Evolutionary conservation across 2,329 filamentous ascomycete genomes (phyloP), one percentile per base, ranked within the genome.

Genomic region (Neocucurbitaria cava): DNA sequence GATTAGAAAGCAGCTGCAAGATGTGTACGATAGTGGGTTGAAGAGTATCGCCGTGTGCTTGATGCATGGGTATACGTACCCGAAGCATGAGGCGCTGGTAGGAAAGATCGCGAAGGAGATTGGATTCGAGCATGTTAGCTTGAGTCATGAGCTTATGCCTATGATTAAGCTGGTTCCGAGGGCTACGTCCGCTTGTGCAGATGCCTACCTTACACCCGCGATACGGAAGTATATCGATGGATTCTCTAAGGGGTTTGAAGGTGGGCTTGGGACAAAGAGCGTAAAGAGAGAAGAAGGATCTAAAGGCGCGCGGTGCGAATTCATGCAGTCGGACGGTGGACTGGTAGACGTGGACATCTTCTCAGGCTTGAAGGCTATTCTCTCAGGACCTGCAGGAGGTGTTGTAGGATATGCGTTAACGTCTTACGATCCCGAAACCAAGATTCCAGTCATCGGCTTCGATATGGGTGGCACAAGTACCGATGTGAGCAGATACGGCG

Each of bases 401-500:
- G 93, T 96, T 0, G 92, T 96, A 0, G 93, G 93, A 3, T 96
- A 96, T 73, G 92, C 93, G 17, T 86, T 94, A 18, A 97, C 94
- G 0, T 95, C 90, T 1, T 97, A 95, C 72, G 93, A 97, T 62
- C 84, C 89, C 0, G 81, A 89, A 46, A 95, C 91, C 3, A 90
- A 87, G 70, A 91, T 86, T 0, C 92, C 92, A 0, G 90, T 97
- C 3, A 96, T 97, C 66, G 93, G 93, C 0, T 97, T 97, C 68
- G 93, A 97, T 65, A 97, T 97, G 93, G 92, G 92, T 33, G 93
- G 93, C 10, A 97, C 93, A 0, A 93, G 89, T 52, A 97, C 93
- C 0, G 93, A 97, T 73, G 91, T 96, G 9, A 96, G 91, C 30
- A 83, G 93, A 44, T 97, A 94, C 66, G 91, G 90, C 5, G 87